A percentile compares a stretch with the other conserved stretches of the same genome.
phyloP scores from a whole-genome alignment of 2,329 filamentous ascomycete species.

The Pseudopyrenochaeta lycopersici region DNA sequence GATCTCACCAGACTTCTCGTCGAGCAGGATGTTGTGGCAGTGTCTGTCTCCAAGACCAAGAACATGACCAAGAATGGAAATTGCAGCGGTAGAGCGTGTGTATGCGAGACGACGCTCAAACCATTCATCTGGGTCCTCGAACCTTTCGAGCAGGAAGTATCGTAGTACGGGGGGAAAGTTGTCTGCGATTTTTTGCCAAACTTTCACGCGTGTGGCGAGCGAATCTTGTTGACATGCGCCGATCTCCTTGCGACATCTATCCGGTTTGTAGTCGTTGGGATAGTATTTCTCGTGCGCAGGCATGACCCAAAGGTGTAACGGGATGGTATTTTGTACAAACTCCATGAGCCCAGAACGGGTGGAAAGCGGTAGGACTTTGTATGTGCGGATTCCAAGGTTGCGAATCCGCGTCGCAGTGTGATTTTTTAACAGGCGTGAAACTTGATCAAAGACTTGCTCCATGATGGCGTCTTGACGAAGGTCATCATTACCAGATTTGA shows the following conservation, averaged over 20 bases:
- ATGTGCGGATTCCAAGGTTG: slow-evolving; percentile 89
- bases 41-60: slow-evolving; percentile 93
- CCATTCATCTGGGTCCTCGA: slow-evolving; percentile 94
- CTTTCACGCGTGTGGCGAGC: slow-evolving; percentile 74
- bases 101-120: slow-evolving; percentile 89
- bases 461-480: slow-evolving; percentile 97
- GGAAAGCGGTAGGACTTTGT: slow-evolving; percentile 93
- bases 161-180: slow-evolving; percentile 92
- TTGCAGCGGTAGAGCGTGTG: slow-evolving; percentile 89
- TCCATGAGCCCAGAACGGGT: slow-evolving; percentile 90
- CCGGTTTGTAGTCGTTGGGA: slow-evolving; percentile 81
- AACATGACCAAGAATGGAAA: slow-evolving; percentile 93
- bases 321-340: slow-evolving; percentile 93
- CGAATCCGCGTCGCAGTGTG: slow-evolving; percentile 89
- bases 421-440: slow-evolving; percentile 86
- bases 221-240: slow-evolving; percentile 74
- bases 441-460: slow-evolving; percentile 98
- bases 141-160: slow-evolving; percentile 97
- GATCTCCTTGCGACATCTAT: slow-evolving; percentile 81
- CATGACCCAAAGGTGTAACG: slow-evolving; percentile 90
- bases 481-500: slow-evolving; percentile 96
- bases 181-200: slow-evolving; percentile 80
- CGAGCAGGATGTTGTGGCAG: slow-evolving; percentile 95
- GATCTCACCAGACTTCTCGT: slow-evolving; percentile 87
- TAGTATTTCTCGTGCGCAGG: slow-evolving; percentile 89